phyloP scores from a whole-genome alignment of 2,329 filamentous ascomycete species.

The Colletotrichum cuscutae region DNA sequence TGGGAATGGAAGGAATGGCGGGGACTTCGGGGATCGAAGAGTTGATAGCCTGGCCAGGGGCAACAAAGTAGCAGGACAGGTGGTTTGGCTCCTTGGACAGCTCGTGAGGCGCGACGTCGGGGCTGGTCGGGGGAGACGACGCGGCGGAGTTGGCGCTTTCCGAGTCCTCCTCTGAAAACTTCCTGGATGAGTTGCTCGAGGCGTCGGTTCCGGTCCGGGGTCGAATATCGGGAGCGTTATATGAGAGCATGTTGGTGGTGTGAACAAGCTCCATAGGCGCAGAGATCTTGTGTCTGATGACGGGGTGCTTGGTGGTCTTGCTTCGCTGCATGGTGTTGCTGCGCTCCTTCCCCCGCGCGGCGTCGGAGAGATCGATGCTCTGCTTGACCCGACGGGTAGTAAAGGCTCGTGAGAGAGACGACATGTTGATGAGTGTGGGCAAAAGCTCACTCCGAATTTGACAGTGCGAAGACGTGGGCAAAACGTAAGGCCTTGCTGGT shows the following conservation, averaged over 20 bases:
- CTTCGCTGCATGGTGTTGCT: conserved; percentile 54
- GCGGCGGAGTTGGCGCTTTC: conserved; percentile 66
- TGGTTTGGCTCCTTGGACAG: conserved; percentile 70
- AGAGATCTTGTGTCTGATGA: conserved; percentile 81
- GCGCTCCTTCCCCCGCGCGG: conserved; percentile 38
- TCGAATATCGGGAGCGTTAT: conserved; percentile 87
- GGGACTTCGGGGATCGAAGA: conserved; percentile 51
- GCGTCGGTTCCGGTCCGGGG: conserved; percentile 58
- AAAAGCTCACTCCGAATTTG: neutral
- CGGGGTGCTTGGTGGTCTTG: conserved; percentile 58
- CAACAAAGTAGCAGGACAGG: conserved; percentile 72
- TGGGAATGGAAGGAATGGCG: conserved; percentile 75
- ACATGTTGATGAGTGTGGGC: conserved; percentile 47
- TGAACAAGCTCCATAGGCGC: conserved; percentile 87
- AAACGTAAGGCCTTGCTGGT: neutral
- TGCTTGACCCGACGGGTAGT: conserved; percentile 75
- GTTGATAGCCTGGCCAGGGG: conserved; percentile 59
- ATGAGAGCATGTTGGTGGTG: conserved; percentile 95
- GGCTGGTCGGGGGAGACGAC: conserved; percentile 74
- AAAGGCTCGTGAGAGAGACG: conserved; percentile 77
- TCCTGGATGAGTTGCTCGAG: conserved; percentile 62
- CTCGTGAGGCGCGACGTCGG: conserved; percentile 69
- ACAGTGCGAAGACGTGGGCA: neutral
- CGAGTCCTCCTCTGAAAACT: conserved; percentile 78
- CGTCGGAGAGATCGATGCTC: conserved; percentile 56